These are phyloP conservation scores for Fragilaria radians DNA, from an alignment of 108 stramenopile species.

Conservation along the genomic window DNA sequence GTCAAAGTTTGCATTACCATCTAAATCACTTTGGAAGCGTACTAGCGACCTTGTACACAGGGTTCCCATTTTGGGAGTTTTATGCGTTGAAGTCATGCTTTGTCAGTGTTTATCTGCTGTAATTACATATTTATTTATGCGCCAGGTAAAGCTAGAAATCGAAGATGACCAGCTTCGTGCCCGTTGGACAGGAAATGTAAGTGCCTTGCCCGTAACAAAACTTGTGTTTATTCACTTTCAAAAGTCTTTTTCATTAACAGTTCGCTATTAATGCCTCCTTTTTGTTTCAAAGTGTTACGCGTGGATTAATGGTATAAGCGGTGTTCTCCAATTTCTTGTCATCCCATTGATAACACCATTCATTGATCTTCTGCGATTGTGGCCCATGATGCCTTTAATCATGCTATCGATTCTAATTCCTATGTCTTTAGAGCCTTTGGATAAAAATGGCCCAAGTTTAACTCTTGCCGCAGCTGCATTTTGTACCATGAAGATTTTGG, in stretches of 20 bases:
- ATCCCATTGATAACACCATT: constrained; percentile 31
- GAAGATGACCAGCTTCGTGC: constrained; percentile 40
- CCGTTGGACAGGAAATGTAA: constrained; percentile 47
- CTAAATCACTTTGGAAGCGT: background rate
- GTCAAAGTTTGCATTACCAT: no score
- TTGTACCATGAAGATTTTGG: constrained; percentile 45
- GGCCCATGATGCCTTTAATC: constrained; percentile 38
- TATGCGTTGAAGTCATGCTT: constrained; percentile 46
- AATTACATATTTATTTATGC: constrained; percentile 41
- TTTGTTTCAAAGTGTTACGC: constrained; percentile 12
- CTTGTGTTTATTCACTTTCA: no score
- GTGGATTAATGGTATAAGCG: constrained; percentile 47
- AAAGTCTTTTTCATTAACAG: no score
- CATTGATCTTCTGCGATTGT: constrained; percentile 26
- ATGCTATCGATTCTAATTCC: constrained; percentile 19
- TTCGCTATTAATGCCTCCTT: no score
- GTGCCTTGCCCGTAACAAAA: constrained; percentile 1
- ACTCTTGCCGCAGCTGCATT: constrained; percentile 30
- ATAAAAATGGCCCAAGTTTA: background rate
- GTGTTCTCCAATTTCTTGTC: constrained; percentile 50
- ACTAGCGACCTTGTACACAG: constrained; percentile 18
- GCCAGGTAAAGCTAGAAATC: constrained; percentile 40
- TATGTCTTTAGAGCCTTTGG: background rate
- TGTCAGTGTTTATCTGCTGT: constrained; percentile 44
- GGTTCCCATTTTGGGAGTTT: constrained; percentile 43